A percentile compares a stretch with the other conserved stretches of the same genome.
These are phyloP conservation scores for Ephemerocybe angulata DNA, from an alignment of 768 basidiomycete species.

Conservation along the genomic window DNA sequence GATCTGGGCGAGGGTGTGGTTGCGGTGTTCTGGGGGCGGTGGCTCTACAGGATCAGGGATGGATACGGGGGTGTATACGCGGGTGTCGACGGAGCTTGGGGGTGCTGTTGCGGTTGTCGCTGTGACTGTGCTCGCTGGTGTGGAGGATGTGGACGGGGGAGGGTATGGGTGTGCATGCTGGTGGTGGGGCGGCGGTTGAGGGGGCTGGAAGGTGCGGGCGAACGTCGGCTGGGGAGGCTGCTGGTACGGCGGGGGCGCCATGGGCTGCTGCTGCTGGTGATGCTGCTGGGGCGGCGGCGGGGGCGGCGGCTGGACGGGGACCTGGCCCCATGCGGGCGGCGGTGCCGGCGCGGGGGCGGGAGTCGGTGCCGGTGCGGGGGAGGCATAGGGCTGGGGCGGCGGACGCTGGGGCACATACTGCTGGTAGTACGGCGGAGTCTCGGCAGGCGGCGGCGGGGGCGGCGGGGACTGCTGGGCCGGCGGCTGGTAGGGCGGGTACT, in stretches of 20 bases:
- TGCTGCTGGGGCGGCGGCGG: constrained; percentile 15
- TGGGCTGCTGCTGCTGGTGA: constrained; percentile 17
- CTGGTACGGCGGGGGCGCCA: constrained; percentile 14
- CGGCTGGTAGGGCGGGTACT: constrained; percentile 8
- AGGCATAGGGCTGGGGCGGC: constrained; percentile 13
- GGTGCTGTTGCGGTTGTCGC: constrained; percentile 17
- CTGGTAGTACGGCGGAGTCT: constrained; percentile 18
- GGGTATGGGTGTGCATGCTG: no score
- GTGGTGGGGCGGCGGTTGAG: constrained; percentile 15
- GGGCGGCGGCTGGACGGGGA: constrained; percentile 7
- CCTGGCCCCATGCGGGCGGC: no score
- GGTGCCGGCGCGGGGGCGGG: constrained; percentile 21
- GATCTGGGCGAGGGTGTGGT: constrained; percentile 38
- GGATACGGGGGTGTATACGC: constrained; percentile 7
- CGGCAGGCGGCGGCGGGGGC: constrained; percentile 18
- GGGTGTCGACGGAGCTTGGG: constrained; percentile 11
- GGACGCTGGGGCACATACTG: constrained; percentile 14
- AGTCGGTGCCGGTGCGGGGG: constrained; percentile 10
- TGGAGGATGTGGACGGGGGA: constrained; percentile 11
- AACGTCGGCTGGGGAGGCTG: constrained; percentile 16
- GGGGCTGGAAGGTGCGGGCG: constrained; percentile 16
- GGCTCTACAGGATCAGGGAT: constrained; percentile 7
- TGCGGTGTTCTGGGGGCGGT: constrained; percentile 16
- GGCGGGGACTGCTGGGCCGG: constrained; percentile 15
- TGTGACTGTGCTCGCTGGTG: constrained; percentile 3